Conservation (phyloP, 345 rosid genomes). For the Sisymbrium altissimum region DNA sequence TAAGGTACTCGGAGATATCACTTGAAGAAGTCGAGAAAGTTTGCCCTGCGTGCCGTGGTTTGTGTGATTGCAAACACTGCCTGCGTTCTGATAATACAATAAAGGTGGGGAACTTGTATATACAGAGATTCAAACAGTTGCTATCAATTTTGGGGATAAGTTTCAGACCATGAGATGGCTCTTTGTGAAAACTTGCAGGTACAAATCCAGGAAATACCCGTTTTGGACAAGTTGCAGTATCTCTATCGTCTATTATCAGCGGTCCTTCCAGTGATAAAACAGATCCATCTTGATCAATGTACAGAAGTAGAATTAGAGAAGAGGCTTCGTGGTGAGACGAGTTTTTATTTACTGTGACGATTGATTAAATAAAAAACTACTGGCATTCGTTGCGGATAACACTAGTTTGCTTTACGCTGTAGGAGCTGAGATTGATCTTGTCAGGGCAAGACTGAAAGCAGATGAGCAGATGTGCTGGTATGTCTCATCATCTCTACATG, state of each 20-base stretch:
- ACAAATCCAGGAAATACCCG: constrained; percentile 70
- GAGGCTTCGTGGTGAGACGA: constrained; percentile 64
- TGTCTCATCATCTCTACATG: neutral
- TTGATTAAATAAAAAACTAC: neutral
- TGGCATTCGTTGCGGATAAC: neutral
- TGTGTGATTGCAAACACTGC: constrained; percentile 87
- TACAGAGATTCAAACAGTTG: neutral
- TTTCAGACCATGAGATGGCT: constrained; percentile 13
- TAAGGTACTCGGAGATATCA: constrained; percentile 65
- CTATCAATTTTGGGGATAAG: neutral
- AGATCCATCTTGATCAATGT: constrained; percentile 83
- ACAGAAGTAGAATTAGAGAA: constrained; percentile 84
- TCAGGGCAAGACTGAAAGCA: constrained; percentile 79
- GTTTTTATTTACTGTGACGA: constrained; percentile 4
- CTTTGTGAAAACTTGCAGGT: constrained; percentile 46
- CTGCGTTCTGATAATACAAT: constrained; percentile 75
- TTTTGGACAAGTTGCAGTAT: constrained; percentile 82
- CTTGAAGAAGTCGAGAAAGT: constrained; percentile 75
- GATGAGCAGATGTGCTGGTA: constrained; percentile 99
- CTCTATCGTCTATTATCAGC: constrained; percentile 72
- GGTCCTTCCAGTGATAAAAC: constrained; percentile 84
- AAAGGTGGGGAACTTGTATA: constrained; percentile 51
- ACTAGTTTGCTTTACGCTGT: constrained; percentile 23
- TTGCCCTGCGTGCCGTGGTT: constrained; percentile 96
- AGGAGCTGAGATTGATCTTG: constrained; percentile 78